These are phyloP conservation scores for Phytopythium aichiense DNA, from an alignment of 352 stramenopile genomes.

Conservation along the genomic window DNA sequence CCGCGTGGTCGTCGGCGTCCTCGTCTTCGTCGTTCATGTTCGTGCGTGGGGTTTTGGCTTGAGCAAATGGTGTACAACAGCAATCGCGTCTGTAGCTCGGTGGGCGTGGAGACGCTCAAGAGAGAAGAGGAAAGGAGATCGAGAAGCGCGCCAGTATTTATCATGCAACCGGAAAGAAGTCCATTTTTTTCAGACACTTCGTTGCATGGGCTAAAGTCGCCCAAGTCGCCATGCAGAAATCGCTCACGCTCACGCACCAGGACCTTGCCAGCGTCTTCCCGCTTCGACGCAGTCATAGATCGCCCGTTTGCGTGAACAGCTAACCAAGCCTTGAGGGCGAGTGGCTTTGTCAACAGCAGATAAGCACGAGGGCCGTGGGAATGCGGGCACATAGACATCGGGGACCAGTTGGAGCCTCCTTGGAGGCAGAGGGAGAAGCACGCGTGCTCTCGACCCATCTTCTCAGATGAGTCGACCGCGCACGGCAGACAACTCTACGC, in stretches of 20 bases:
- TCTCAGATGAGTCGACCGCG: not conserved
- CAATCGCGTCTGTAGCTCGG: not conserved
- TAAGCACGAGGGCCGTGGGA: not conserved
- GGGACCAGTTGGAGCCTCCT: too few species aligned
- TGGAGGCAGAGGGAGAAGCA: not conserved
- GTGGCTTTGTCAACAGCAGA: too few species aligned
- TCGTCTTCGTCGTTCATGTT: constrained; percentile 3
- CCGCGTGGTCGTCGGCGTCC: not conserved
- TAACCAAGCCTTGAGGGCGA: too few species aligned
- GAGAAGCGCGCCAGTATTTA: not conserved
- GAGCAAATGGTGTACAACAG: constrained; percentile 1
- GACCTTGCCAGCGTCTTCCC: too few species aligned
- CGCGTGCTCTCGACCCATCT: not conserved
- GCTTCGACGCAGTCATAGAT: too few species aligned
- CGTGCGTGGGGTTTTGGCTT: not conserved
- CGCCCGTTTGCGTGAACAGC: too few species aligned
- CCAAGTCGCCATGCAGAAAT: too few species aligned
- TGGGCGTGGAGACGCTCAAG: not conserved
- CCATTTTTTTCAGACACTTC: not conserved
- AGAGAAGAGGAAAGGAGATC: not conserved
- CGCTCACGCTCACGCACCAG: too few species aligned
- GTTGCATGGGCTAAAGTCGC: too few species aligned
- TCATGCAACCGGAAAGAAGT: not conserved
- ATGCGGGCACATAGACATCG: not conserved
- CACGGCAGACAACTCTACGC: too few species aligned